These are phyloP conservation scores for Diatrype stigma DNA, from an alignment of 2,329 filamentous ascomycete species.

Conservation along the genomic window DNA sequence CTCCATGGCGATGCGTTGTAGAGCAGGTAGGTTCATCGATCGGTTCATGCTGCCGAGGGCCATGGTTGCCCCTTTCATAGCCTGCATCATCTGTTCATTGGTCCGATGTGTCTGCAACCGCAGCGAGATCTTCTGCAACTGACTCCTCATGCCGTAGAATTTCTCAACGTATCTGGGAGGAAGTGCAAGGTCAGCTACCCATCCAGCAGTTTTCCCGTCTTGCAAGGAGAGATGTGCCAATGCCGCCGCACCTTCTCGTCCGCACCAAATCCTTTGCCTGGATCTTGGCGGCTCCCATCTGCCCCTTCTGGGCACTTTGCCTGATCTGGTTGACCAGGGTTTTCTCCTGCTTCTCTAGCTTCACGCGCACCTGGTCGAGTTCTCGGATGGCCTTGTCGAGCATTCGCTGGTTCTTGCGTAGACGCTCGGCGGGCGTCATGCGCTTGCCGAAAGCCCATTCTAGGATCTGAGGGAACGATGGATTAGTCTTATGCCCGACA, in stretches of 20 bases:
- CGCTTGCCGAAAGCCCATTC: constrained; percentile 99
- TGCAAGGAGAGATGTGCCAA: too few species aligned
- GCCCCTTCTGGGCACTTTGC: constrained; percentile 95
- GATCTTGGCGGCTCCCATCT: constrained; percentile 98
- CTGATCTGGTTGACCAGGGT: constrained; percentile 94
- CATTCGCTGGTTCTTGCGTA: constrained; percentile 91
- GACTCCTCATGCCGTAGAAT: constrained; percentile 97
- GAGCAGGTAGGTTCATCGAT: constrained; percentile 91
- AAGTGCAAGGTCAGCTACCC: neutral
- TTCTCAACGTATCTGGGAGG: constrained; percentile 83
- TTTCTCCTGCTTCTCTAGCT: constrained; percentile 98
- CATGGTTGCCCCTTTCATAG: constrained; percentile 95
- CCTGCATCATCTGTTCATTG: constrained; percentile 99
- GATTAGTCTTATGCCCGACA: too few species aligned
- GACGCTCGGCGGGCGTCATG: constrained; percentile 90
- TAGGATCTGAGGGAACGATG: constrained; percentile 50
- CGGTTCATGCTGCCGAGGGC: constrained; percentile 95
- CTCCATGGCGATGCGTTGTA: constrained; percentile 97
- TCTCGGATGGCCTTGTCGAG: constrained; percentile 97
- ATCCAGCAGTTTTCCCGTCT: too few species aligned
- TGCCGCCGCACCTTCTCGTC: constrained; percentile 62
- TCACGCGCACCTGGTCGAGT: constrained; percentile 88
- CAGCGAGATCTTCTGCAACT: constrained; percentile 91
- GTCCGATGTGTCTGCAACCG: constrained; percentile 96
- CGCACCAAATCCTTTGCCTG: constrained; percentile 96